Base-by-base conservation (phyloP, 2,329 filamentous ascomycete genomes). In the Teratosphaeria epicoccoides region DNA sequence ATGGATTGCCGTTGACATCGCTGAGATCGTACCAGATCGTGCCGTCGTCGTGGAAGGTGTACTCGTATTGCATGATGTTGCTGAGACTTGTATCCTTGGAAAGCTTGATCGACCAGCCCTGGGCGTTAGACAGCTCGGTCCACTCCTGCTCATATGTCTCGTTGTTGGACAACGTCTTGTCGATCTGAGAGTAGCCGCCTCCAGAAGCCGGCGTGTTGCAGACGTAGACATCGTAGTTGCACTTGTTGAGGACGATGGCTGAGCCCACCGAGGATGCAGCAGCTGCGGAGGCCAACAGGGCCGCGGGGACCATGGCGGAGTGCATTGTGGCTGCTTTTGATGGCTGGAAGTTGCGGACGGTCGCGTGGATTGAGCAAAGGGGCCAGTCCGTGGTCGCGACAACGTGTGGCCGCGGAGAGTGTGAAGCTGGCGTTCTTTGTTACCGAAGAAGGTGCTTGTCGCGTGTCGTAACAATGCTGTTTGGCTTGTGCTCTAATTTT, bases 21-120 rank as follows among this genome's bases (percentile, higher is more conserved):
- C 63, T 67, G 56, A 69, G 52, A 58, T 70, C 67, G 57, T 65
- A 69, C 67, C 67, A 70, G 58, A 70, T 66, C 48, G 56, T 66
- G 52, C 59, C 61, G 49, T 66, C 64, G 50, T 63, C 57, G 50
- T 67, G 65, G 57, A 58, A 67, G 44, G 67, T 69, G 58, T 69
- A 70, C 60, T 70, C 67, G 54, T 66, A 69, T 53, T 70, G 67
- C 49, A 69, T 58, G 55, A 68, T 61, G 49, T 52, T 58, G 50
- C 43, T 58, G 53, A 48, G 52, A 46, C 33, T 24, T 28, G 20
- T 53, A 28, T 52, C 53, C 58, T 66, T 63, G 56, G 65, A 65
- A 37, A 70, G 63, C 66, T 70, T 70, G 61, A 70, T 66, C 17
- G 66, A 67, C 67, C 67, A 70, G 29, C 67, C 67, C 44, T 62